A percentile compares a stretch with the other conserved stretches of the same genome.
These are phyloP conservation scores for Nicotiana knightiana DNA, from an alignment of 257 asterid species.

Conservation along the genomic window DNA sequence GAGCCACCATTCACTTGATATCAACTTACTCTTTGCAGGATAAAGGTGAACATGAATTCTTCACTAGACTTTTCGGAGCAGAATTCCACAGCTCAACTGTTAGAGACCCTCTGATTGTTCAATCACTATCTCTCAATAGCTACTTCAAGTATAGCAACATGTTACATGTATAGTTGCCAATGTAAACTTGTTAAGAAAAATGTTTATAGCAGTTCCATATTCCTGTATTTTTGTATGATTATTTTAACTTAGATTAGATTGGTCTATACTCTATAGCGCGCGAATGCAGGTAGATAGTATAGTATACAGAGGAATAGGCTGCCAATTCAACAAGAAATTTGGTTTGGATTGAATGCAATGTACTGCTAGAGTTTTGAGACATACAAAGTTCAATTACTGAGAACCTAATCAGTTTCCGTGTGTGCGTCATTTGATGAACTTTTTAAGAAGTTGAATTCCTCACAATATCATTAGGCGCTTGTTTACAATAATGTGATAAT, in stretches of 20 bases:
- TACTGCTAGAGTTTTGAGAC: not conserved
- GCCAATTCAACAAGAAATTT: not conserved
- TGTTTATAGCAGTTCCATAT: not conserved
- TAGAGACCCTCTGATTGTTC: constrained; percentile 17
- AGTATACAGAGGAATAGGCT: not conserved
- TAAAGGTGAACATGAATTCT: constrained; percentile 85
- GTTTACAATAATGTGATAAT: not conserved
- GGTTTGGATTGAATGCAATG: constrained; percentile 4
- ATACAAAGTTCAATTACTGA: not conserved
- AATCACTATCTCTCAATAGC: constrained; percentile 15
- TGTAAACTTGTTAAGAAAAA: not conserved
- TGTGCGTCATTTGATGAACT: not conserved
- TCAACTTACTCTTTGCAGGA: constrained; percentile 51
- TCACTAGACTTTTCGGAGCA: constrained; percentile 48
- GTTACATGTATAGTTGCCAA: constrained; percentile 15
- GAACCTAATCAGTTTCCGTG: not conserved
- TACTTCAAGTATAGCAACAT: constrained; percentile 9
- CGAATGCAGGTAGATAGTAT: not conserved
- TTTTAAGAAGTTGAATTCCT: not conserved
- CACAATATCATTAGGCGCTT: not conserved
- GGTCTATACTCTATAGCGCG: not conserved
- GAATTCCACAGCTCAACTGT: constrained; percentile 12
- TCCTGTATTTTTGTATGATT: not conserved
- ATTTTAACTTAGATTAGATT: not conserved
- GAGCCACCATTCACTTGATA: not conserved